A percentile compares a stretch with the other conserved stretches of the same genome.
phyloP scores from a whole-genome alignment of 1,284 basidiomycete species.

The Pisolithus thermaeus region DNA sequence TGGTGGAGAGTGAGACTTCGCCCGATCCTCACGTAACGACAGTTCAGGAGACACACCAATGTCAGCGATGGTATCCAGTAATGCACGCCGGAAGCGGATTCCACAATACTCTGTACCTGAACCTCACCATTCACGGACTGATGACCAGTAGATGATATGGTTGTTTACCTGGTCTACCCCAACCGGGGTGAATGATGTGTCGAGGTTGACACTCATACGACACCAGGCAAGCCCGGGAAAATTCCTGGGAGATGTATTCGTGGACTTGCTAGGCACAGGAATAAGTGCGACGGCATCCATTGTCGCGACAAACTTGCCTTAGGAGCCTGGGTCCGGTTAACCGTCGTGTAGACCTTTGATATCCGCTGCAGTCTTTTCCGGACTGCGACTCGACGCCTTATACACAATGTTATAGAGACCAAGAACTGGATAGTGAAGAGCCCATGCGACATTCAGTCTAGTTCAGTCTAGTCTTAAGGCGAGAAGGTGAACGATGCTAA shows the following conservation, averaged over 20 bases:
- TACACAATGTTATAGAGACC: conserved; percentile 53
- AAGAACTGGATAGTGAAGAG: conserved; percentile 34
- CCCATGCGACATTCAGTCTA: background rate
- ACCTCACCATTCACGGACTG: background rate
- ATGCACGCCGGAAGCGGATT: conserved; percentile 54
- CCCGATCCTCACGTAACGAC: background rate
- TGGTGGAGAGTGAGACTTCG: conserved; percentile 2
- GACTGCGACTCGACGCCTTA: conserved; percentile 62
- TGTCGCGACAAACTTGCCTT: conserved; percentile 42
- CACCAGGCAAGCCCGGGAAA: conserved; percentile 70
- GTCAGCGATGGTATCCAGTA: conserved; percentile 60
- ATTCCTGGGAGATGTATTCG: conserved; percentile 73
- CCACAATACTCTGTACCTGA: conserved; percentile 55
- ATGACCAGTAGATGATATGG: conserved; percentile 1
- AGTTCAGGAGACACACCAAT: conserved; percentile 45
- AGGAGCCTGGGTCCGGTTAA: conserved; percentile 62
- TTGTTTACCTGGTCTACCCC: conserved; percentile 67
- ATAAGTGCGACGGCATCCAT: conserved; percentile 2
- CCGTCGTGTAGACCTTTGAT: conserved; percentile 62
- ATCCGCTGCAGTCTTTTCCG: conserved; percentile 59
- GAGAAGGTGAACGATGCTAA: conserved; percentile 28
- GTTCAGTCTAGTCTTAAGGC: background rate
- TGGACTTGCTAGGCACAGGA: conserved; percentile 53
- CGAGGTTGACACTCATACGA: conserved; percentile 73
- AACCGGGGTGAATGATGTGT: conserved; percentile 68